phyloP scores from a whole-genome alignment of 2,329 filamentous ascomycete species.

The Stemphylium vesicarium region DNA sequence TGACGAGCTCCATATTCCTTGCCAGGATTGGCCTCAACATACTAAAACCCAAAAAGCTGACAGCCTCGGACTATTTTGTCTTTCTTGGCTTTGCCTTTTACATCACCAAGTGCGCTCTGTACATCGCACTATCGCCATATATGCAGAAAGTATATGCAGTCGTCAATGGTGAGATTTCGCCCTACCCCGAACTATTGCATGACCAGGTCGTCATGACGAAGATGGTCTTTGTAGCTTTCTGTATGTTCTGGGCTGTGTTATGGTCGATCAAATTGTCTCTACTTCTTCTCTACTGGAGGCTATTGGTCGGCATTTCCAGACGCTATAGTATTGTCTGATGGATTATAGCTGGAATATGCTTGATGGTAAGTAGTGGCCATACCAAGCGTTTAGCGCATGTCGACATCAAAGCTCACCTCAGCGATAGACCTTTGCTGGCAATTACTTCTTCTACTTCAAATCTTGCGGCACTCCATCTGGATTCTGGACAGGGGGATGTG shows the following conservation, averaged over 20 bases:
- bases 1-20: conserved; percentile 20
- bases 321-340: conserved; percentile 46
- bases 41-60: conserved; percentile 5
- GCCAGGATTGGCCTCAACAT: conserved; percentile 14
- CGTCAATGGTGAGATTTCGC: conserved; percentile 20
- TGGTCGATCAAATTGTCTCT: conserved; percentile 14
- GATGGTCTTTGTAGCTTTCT: conserved; percentile 47
- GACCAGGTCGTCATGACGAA: conserved; percentile 39
- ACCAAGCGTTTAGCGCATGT: too few relatives aligned
- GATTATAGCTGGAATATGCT: conserved; percentile 38
- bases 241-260: conserved; percentile 29
- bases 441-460: conserved; percentile 7
- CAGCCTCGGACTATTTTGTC: conserved; percentile 23
- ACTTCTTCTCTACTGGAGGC: conserved; percentile 45
- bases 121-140: conserved; percentile 43
- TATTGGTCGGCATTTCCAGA: conserved; percentile 29
- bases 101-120: conserved; percentile 31
- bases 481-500: conserved; percentile 18
- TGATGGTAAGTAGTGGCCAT: background rate
- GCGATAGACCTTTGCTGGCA: conserved; percentile 43
- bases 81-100: conserved; percentile 37
- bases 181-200: conserved; percentile 34
- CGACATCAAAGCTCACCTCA: conserved; percentile 18
- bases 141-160: conserved; percentile 42
- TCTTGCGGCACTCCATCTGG: conserved; percentile 28